Conservation (phyloP, 495 filamentous ascomycete species). For the Aspergillus sparsus region DNA sequence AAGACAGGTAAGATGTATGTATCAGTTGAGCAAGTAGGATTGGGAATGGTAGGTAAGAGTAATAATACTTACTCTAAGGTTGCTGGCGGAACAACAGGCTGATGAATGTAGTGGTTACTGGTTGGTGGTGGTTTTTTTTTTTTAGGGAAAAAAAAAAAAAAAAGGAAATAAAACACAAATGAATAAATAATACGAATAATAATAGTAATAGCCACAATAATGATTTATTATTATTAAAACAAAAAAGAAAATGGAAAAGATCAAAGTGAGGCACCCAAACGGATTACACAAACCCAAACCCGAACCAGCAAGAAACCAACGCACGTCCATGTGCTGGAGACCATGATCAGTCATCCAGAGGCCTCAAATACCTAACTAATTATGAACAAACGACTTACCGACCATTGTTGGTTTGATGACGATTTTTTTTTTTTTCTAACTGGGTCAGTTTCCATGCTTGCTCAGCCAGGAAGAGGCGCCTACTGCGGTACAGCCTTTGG, state of each 20-base stretch:
- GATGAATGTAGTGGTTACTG: too few species aligned
- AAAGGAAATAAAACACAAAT: too few species aligned
- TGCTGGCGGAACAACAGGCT: too few species aligned
- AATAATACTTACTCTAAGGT: too few species aligned
- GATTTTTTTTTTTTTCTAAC: not conserved
- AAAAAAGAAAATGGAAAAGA: not conserved
- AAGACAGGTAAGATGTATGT: constrained; percentile 12
- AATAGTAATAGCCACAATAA: constrained; percentile 8
- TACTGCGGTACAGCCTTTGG: constrained; percentile 15
- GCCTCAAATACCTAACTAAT: constrained; percentile 7
- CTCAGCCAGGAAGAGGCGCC: constrained; percentile 15
- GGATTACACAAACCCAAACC: constrained; percentile 37
- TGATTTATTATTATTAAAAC: constrained; percentile 8
- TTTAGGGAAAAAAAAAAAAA: too few species aligned
- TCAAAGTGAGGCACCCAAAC: constrained; percentile 53
- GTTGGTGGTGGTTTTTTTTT: too few species aligned
- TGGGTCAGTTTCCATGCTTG: constrained; percentile 7
- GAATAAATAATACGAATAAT: not conserved
- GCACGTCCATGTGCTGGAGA: constrained; percentile 11
- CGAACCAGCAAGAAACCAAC: constrained; percentile 24
- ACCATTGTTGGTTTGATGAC: constrained; percentile 7
- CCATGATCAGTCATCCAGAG: constrained; percentile 24
- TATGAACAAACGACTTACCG: not conserved
- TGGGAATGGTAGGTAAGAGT: too few species aligned
- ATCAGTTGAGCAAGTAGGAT: constrained; percentile 7